Base-by-base conservation (phyloP, 1,139 yeast species). In the Pichia sp. region DNA sequence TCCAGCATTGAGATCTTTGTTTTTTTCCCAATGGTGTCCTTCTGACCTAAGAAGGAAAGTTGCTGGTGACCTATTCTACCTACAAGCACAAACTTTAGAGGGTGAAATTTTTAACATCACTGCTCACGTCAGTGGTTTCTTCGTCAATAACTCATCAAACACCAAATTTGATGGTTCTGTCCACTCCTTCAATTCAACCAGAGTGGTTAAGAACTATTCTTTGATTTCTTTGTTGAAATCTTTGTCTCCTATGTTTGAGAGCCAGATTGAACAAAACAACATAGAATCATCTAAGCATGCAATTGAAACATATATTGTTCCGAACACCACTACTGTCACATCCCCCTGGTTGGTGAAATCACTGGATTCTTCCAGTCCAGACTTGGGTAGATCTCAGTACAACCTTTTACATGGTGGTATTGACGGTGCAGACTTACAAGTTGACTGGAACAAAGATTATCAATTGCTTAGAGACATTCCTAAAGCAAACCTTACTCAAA, bases 361-460 rank as follows among this genome's bases (percentile, higher is more conserved):
- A 30, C 60, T 60, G 56, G 52, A 51, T 13, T 5, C 43, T 36
- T 67, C 68, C 51, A 60, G 66, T 19, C 81, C 93, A 3, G 95
- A 88, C 64, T 64, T 78, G 47, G 83, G 87, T 16, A 77, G 85
- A 64, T 72, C 82, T 49, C 95, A 86, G 71, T 73, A 79, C 50
- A 78, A 79, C n/a, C 71, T 75, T 50, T 70, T 83, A 45, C 62
- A 71, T 44, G 78, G 80, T 59, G 88, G 87, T 36, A 76, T 78
- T 31, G 87, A 82, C 61, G 85, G 84, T 29, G 78, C 81, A 26
- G 84, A 76, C 52, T 66, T 74, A 36, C 78, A 75, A 56, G 82
- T 85, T 63, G 97, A 90, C 64, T 92, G 96, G 90, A 90, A 90
- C 67, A 96, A 87, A 61, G 97, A 93, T 63, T 82, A 85, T 64